Base-by-base conservation (phyloP, 164 flowering plant genomes). In the Stephania cephalantha region DNA sequence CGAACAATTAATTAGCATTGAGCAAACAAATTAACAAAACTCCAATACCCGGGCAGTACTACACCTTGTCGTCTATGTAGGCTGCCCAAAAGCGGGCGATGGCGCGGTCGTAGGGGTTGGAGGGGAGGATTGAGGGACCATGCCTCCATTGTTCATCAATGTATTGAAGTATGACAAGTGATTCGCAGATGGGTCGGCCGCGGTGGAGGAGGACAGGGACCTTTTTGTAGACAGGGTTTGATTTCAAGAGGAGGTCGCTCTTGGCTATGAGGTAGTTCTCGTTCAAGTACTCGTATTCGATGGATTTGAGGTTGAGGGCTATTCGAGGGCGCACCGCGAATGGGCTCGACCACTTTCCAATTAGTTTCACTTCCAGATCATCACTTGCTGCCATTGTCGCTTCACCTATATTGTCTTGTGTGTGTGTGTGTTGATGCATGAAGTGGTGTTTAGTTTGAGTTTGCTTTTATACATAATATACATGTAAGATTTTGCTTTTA, bases 51-150 rank as follows among this genome's bases (percentile, higher is more conserved):
- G 42, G 25, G 25, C 25, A 25, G 25, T 25, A 25, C 4, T 4
- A 5, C 0, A 91, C 92, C 92, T 87, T 87, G 2, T 87, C 89
- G 53, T 90, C 94, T 5, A 90, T 46, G 76, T 86, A 91, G 18
- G 86, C 80, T 10, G 85, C 88, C 94, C 97, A 91, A 68, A 91
- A 91, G 6, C 92, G 87, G 9, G 86, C 86, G 25, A 71, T 77
- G 82, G 92, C 90, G 1, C 92, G 88, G 66, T 87, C 90, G 53
- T 87, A 90, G 10, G 93, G 85, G 69, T 90, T 88, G 4, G 84
- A 76, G 30, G 91, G 97, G 8, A 91, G 86, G 68, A 92, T 86
- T 2, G 91, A 71, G 3, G 89, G 85, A 1, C 84, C 88, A 55
- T 85, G 74, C 17, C 87, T 45, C 87, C 90, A 91, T 8, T 20